Evolutionary conservation across 768 basidiomycete genomes (phyloP).

Genomic region (Trametes elegans): DNA sequence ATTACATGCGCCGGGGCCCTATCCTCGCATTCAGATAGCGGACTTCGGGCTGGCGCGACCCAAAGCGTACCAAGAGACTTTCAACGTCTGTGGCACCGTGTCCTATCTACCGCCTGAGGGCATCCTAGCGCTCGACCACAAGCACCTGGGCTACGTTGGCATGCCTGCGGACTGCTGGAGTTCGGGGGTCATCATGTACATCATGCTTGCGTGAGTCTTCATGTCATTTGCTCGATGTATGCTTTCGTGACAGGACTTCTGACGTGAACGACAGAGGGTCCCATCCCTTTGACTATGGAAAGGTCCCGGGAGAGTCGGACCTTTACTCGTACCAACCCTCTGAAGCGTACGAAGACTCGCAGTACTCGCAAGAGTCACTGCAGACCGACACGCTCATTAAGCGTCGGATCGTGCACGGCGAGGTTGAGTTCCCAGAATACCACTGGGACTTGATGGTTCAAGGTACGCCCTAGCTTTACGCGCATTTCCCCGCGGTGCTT

Average conservation of each 20-base stretch:
- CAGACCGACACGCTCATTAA: slow-evolving; percentile 62
- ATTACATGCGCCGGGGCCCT: slow-evolving; percentile 74
- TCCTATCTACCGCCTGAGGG: slow-evolving; percentile 87
- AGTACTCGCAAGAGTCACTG: slow-evolving; percentile 41
- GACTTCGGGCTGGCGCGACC: slow-evolving; percentile 85
- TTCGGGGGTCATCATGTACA: slow-evolving; percentile 74
- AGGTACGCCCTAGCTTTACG: slow-evolving; percentile 41
- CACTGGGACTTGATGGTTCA: slow-evolving; percentile 57
- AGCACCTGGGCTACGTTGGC: slow-evolving; percentile 68
- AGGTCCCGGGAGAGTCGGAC: slow-evolving; percentile 23
- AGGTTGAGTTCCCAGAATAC: slow-evolving; percentile 50
- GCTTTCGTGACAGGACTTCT: neutral
- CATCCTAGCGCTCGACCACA: slow-evolving; percentile 73
- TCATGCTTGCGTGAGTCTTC: slow-evolving; percentile 76
- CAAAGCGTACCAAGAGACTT: slow-evolving; percentile 75
- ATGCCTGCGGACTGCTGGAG: slow-evolving; percentile 95
- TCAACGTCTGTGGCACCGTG: slow-evolving; percentile 86
- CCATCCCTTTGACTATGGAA: slow-evolving; percentile 74
- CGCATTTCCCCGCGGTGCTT: neutral
- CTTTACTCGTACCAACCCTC: slow-evolving; percentile 21
- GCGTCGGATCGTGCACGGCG: slow-evolving; percentile 63
- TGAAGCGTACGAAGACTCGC: slow-evolving; percentile 21
- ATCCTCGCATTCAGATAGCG: slow-evolving; percentile 80
- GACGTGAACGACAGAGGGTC: slow-evolving; percentile 49
- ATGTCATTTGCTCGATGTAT: neutral